phyloP scores from a whole-genome alignment of 192 early-diverging fungal species.

The Entomortierella chlamydospora region DNA sequence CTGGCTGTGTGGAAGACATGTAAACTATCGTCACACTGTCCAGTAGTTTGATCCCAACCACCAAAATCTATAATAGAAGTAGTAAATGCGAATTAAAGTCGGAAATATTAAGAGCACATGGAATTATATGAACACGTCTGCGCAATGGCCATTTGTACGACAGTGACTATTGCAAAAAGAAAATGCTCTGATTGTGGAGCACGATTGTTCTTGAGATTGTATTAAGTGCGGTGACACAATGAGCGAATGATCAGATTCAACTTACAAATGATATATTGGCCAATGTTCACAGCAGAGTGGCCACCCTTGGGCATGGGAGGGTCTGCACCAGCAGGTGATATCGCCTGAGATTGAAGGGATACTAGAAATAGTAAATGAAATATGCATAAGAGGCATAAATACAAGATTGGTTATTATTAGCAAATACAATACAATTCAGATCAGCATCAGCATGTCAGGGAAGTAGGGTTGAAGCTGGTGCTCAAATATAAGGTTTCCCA shows the following conservation, averaged over 20 bases:
- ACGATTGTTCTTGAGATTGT: too few species aligned
- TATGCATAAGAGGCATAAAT: not conserved
- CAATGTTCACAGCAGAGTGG: conserved; percentile 60
- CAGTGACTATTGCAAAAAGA: too few species aligned
- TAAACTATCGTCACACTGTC: conserved; percentile 50
- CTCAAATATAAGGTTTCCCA: too few species aligned
- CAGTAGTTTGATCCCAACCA: conserved; percentile 49
- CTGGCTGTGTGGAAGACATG: conserved; percentile 44
- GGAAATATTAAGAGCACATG: not conserved
- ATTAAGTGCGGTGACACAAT: too few species aligned
- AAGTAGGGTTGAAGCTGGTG: too few species aligned
- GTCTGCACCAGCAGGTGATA: conserved; percentile 39
- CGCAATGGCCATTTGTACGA: not conserved
- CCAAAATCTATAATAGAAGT: conserved; percentile 35
- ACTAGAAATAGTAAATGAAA: conserved; percentile 7
- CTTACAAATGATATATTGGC: conserved; percentile 60
- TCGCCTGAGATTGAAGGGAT: conserved; percentile 35
- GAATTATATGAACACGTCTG: not conserved
- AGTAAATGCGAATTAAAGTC: not conserved
- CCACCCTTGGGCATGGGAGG: conserved; percentile 58
- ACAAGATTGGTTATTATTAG: conserved; percentile 35
- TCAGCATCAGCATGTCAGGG: too few species aligned
- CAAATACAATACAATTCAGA: not conserved
- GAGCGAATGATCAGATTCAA: not conserved
- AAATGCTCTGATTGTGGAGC: too few species aligned